Conservation (phyloP, 176 grass and related monocot species). For the Ensete glaucum region DNA sequence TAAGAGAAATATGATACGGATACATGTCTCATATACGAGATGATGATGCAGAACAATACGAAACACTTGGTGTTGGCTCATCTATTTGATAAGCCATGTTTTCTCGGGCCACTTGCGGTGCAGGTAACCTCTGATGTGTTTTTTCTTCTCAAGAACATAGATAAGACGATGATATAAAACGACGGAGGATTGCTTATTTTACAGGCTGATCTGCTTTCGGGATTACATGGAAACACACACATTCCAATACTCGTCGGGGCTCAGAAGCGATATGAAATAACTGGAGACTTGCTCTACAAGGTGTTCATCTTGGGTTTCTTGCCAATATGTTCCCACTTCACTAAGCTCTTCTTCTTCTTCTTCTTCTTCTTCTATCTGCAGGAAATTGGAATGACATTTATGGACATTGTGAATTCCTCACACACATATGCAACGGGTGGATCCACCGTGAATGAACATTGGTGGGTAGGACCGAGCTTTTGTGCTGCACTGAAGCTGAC, state of each 20-base stretch:
- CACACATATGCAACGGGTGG: slow-evolving; percentile 74
- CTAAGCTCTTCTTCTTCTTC: not conserved
- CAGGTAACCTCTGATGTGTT: slow-evolving; percentile 30
- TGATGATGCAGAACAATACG: slow-evolving; percentile 45
- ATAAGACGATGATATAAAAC: too few relatives aligned
- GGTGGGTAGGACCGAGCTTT: slow-evolving; percentile 23
- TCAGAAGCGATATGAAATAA: slow-evolving; percentile 80
- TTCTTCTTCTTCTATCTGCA: slow-evolving; percentile 8
- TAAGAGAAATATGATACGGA: not conserved
- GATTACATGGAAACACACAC: slow-evolving; percentile 75
- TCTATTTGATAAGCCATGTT: slow-evolving; percentile 97
- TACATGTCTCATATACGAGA: not conserved
- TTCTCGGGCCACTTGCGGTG: slow-evolving; percentile 74
- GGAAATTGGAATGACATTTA: slow-evolving; percentile 69
- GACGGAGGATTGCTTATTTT: not conserved
- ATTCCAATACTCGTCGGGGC: slow-evolving; percentile 67
- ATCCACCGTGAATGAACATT: slow-evolving; percentile 75
- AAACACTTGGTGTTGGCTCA: slow-evolving; percentile 63
- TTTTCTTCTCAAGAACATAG: too few relatives aligned
- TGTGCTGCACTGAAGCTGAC: too few relatives aligned
- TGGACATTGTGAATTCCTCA: slow-evolving; percentile 75
- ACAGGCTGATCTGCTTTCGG: slow-evolving; percentile 70
- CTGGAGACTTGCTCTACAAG: slow-evolving; percentile 83
- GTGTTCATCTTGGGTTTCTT: slow-evolving; percentile 10
- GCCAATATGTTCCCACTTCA: not conserved